phyloP scores from a whole-genome alignment of 495 filamentous ascomycete species.

The Aspergillus cavernicola region DNA sequence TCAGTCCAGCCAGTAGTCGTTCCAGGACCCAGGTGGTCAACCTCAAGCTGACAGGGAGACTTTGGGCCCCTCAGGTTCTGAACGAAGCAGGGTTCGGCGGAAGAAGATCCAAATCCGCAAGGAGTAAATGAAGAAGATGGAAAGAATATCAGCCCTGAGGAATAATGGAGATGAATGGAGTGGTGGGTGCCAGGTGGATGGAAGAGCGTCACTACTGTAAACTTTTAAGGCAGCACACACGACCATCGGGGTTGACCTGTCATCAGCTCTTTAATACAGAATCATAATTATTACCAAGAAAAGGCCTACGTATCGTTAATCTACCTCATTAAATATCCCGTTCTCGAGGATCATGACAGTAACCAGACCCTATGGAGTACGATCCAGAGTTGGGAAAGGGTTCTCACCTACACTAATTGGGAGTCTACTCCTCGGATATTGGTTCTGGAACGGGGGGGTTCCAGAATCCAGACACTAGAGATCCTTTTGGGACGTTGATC shows the following conservation, averaged over 20 bases:
- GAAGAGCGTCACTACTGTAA: neutral
- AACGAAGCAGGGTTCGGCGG: slow-evolving; percentile 1
- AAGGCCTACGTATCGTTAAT: no score
- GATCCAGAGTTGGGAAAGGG: neutral
- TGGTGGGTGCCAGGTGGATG: slow-evolving; percentile 1
- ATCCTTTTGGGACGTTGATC: neutral
- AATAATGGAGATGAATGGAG: neutral
- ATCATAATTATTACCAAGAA: neutral
- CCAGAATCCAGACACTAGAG: neutral
- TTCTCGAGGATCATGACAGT: neutral
- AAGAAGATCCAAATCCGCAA: neutral
- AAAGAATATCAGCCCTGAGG: neutral
- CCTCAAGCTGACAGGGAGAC: slow-evolving; percentile 11
- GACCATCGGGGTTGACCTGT: neutral
- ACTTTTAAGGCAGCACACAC: slow-evolving; percentile 1
- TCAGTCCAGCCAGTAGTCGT: slow-evolving; percentile 5
- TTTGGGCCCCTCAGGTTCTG: slow-evolving; percentile 6
- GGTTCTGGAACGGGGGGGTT: neutral
- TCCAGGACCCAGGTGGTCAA: slow-evolving; percentile 8
- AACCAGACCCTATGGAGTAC: neutral
- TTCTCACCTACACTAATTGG: neutral
- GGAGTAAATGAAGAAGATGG: slow-evolving; percentile 1
- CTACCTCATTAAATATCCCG: neutral
- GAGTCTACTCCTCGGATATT: neutral
- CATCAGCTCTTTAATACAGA: neutral